Conservation (phyloP, 2,329 filamentous ascomycete species). For the Claviceps pusilla region DNA sequence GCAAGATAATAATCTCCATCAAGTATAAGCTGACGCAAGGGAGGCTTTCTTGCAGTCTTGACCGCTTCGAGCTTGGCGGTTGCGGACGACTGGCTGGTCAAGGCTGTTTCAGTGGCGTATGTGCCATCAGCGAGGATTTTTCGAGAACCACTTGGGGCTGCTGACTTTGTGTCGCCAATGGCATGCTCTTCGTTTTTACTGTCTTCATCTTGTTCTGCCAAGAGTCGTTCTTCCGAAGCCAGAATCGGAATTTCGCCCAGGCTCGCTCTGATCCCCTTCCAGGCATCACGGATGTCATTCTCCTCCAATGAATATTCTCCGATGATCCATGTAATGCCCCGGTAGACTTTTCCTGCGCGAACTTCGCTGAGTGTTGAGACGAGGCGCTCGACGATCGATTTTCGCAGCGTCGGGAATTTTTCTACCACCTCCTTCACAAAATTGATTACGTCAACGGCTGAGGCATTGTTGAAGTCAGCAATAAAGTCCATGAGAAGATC, state of each 20-base stretch:
- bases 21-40: conserved; percentile 82
- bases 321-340: conserved; percentile 92
- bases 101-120: conserved; percentile 89
- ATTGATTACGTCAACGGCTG: conserved; percentile 91
- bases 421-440: conserved; percentile 99
- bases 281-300: conserved; percentile 86
- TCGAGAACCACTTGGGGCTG: conserved; percentile 67
- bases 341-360: conserved; percentile 90
- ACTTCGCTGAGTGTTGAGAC: conserved; percentile 87
- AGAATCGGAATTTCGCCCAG: conserved; percentile 94
- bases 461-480: conserved; percentile 92
- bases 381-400: conserved; percentile 73
- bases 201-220: conserved; percentile 69
- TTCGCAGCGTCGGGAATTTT: conserved; percentile 82
- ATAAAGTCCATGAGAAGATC: conserved; percentile 98
- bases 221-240: conserved; percentile 77
- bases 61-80: conserved; percentile 89
- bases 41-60: conserved; percentile 92
- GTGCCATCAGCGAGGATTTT: conserved; percentile 93
- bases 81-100: conserved; percentile 81
- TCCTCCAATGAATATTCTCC: conserved; percentile 93
- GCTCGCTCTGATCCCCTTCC: conserved; percentile 88
- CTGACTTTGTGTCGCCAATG: conserved; percentile 64
- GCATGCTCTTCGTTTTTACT: conserved; percentile 51
- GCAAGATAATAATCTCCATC: conserved; percentile 96